Evolutionary conservation across 768 basidiomycete species (phyloP).

Genomic region (Tubosaeta sp.): DNA sequence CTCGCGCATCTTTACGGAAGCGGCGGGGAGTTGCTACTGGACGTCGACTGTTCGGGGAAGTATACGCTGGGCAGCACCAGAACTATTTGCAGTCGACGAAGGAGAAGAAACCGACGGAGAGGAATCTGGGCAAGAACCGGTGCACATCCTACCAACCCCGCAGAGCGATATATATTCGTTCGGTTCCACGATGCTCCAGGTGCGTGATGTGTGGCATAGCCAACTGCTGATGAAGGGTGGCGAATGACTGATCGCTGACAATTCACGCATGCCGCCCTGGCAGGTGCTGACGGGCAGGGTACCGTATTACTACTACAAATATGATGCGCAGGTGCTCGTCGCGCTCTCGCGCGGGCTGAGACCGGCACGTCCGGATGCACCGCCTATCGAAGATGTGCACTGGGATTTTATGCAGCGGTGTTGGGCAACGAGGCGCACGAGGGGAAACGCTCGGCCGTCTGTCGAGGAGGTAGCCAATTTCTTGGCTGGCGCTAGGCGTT

Average conservation of each 20-base stretch:
- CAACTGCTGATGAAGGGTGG: neutral
- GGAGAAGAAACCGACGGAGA: constrained; percentile 6
- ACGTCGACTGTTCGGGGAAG: constrained; percentile 39
- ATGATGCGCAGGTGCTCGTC: constrained; percentile 22
- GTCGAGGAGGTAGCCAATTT: constrained; percentile 19
- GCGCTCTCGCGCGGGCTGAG: constrained; percentile 13
- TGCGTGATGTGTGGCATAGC: constrained; percentile 2
- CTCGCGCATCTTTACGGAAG: constrained; percentile 26
- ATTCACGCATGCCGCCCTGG: neutral
- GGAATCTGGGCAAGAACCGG: constrained; percentile 14
- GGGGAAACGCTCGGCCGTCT: constrained; percentile 6
- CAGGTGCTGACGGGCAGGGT: constrained; percentile 28
- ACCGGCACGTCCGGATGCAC: constrained; percentile 6
- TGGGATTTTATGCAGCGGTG: constrained; percentile 22
- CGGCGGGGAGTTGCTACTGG: constrained; percentile 19
- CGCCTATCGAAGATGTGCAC: constrained; percentile 1
- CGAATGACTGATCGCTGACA: neutral
- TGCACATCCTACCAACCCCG: constrained; percentile 2
- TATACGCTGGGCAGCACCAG: constrained; percentile 45
- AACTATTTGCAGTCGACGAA: constrained; percentile 32
- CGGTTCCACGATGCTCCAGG: constrained; percentile 31
- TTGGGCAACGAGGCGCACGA: constrained; percentile 12
- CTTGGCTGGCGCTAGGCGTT: constrained; percentile 5
- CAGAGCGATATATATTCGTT: constrained; percentile 43
- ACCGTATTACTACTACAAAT: constrained; percentile 22